Evolutionary conservation across 2,329 filamentous ascomycete genomes (phyloP).

Genomic region (Clonostachys sp.): DNA sequence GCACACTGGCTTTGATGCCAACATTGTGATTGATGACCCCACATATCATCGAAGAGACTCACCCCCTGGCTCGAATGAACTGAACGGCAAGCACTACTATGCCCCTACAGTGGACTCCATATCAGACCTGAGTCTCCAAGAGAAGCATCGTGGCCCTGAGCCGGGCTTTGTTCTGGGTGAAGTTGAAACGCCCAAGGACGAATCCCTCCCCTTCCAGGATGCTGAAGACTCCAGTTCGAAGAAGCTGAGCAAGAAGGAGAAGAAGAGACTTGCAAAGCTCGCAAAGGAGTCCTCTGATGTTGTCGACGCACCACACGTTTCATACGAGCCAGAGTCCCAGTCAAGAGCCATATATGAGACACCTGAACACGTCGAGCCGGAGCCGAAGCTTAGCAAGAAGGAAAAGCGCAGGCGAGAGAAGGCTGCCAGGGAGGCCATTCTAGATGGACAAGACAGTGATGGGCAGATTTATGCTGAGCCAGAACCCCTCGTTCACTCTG

Average conservation of each 20-base stretch:
- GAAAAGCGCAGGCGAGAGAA: constrained; percentile 36
- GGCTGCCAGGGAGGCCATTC: constrained; percentile 16
- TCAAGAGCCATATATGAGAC: background rate
- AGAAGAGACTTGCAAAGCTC: constrained; percentile 40
- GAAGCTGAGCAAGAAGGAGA: constrained; percentile 42
- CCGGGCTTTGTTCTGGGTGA: constrained; percentile 44
- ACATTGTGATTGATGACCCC: constrained; percentile 65
- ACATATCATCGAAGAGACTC: constrained; percentile 59
- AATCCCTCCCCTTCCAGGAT: constrained; percentile 6
- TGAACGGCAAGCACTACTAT: constrained; percentile 34
- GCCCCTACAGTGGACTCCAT: constrained; percentile 44
- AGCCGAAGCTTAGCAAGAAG: constrained; percentile 20
- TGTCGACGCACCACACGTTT: background rate
- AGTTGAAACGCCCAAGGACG: constrained; percentile 32
- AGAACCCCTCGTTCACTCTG: constrained; percentile 10
- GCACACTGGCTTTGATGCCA: constrained; percentile 66
- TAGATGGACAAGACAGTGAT: constrained; percentile 18
- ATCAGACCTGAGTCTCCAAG: constrained; percentile 31
- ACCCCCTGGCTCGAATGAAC: constrained; percentile 54
- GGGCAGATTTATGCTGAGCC: constrained; percentile 7
- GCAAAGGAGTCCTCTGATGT: background rate
- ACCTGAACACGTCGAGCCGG: constrained; percentile 10
- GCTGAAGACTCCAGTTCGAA: constrained; percentile 12
- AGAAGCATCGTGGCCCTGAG: constrained; percentile 30
- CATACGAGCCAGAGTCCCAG: constrained; percentile 1